Base-by-base conservation (phyloP, 441 rosid genomes). In the Melianthus villosus region DNA sequence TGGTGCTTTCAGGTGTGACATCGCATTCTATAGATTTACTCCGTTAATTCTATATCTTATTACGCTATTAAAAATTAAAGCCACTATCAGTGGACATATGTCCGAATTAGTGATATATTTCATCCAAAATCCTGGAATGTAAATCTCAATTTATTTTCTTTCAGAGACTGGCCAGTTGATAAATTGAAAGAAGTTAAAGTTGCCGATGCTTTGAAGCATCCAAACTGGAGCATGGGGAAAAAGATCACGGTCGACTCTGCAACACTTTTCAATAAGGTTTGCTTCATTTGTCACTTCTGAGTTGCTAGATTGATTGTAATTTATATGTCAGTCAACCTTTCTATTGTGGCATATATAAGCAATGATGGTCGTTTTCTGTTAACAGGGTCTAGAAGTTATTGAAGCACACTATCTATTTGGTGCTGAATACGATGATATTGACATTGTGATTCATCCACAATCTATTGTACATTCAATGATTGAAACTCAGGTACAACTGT, bases 211-310 rank as follows among this genome's bases (percentile, higher is more conserved):
- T 73, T 80, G 64, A 87, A 87, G 65, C 94, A 87, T 69, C 94
- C 94, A 9, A 82, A 70, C 64, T 87, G 94, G 94, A 68, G 32
- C 53, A 77, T 87, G 97, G 97, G 97, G 50, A 87, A 80, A 62
- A 87, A 87, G 72, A 72, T 87, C 48, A 87, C 94, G 0, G 84
- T 87, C 33, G 94, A 87, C 68, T 87, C 97, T 17, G 94, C 97
- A 3, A 87, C 94, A 9, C 91, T 87, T 53, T 87, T 87, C 64
- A 87, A 87, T 42, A 82, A 87, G 93, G 94, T 82, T 27, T 47
- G 42, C 25, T 31, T 42, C 34, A 8, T 45, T 50, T 18, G 25
- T 16, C n/a, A n/a, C n/a, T n/a, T n/a, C n/a, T n/a, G n/a, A n/a
- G n/a, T n/a, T n/a, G n/a, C n/a, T n/a, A n/a, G n/a, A n/a, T n/a